Conservation (phyloP, 2,329 filamentous ascomycete species). For the Ceratocystis papillata region DNA sequence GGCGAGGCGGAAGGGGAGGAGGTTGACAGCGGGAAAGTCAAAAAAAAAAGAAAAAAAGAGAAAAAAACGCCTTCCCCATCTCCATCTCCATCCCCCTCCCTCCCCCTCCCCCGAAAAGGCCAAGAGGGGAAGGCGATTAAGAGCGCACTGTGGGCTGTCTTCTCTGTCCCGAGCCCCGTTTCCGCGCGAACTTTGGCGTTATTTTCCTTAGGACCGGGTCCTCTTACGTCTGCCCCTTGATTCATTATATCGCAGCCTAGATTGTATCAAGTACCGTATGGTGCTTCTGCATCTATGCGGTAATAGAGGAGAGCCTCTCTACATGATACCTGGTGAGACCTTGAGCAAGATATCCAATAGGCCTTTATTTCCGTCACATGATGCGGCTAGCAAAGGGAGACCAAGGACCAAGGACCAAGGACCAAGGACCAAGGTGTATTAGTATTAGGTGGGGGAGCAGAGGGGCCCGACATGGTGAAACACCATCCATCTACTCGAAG, state of each 20-base stretch:
- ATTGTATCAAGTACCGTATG: not conserved
- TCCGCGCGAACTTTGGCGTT: not conserved
- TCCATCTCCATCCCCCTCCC: not conserved
- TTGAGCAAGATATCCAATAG: not conserved
- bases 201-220: not conserved
- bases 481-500: too few species aligned
- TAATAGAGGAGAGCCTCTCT: too few species aligned
- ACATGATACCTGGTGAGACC: not conserved
- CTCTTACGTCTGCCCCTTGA: not conserved
- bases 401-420: not conserved
- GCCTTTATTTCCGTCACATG: not conserved
- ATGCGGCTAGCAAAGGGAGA: not conserved
- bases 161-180: not conserved
- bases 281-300: not conserved
- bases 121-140: not conserved
- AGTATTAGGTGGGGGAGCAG: not conserved
- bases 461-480: not conserved
- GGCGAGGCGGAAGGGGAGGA: too few species aligned
- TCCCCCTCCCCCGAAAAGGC: too few species aligned
- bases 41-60: not conserved
- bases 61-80: not conserved
- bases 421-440: not conserved
- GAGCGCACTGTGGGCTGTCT: not conserved
- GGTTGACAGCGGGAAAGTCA: not conserved
- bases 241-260: not conserved